A percentile compares a stretch with the other conserved stretches of the same genome.
Evolutionary conservation across 2,329 filamentous ascomycete species (phyloP).

Genomic region (Xylariaceae sp.): DNA sequence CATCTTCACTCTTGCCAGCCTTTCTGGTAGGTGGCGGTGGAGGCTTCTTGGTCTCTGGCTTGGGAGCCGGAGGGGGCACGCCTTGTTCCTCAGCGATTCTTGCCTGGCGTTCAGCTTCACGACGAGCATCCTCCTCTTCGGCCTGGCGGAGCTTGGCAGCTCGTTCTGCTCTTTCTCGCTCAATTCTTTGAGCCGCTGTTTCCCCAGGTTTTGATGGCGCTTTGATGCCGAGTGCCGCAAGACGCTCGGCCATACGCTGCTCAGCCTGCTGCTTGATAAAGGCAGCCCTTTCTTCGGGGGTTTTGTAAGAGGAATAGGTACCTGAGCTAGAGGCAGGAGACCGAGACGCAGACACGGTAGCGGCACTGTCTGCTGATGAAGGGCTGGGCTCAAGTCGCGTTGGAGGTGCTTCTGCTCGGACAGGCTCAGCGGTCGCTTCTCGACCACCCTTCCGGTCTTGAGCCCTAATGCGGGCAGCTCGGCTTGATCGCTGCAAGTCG

Average conservation of each 20-base stretch:
- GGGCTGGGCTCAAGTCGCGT: conserved; percentile 46
- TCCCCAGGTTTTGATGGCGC: conserved; percentile 74
- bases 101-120: conserved; percentile 81
- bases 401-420: conserved; percentile 42
- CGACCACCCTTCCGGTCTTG: conserved; percentile 50
- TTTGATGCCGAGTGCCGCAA: conserved; percentile 89
- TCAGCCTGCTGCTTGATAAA: conserved; percentile 98
- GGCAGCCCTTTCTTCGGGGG: conserved; percentile 86
- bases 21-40: conserved; percentile 78
- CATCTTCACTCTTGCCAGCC: conserved; percentile 52
- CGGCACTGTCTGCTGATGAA: conserved; percentile 48
- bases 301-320: conserved; percentile 79
- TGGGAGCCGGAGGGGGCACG: conserved; percentile 52
- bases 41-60: conserved; percentile 55
- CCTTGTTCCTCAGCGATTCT: conserved; percentile 74
- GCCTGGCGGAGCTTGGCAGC: conserved; percentile 83
- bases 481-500: conserved; percentile 82
- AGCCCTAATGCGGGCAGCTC: conserved; percentile 62
- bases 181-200: conserved; percentile 73
- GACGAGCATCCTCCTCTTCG: conserved; percentile 86
- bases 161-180: conserved; percentile 81
- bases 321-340: conserved; percentile 48
- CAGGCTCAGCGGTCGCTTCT: conserved; percentile 39
- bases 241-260: conserved; percentile 90
- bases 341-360: conserved; percentile 43